Conservation (phyloP, 106 monocot species). For the Acanthochlamys bracteata region DNA sequence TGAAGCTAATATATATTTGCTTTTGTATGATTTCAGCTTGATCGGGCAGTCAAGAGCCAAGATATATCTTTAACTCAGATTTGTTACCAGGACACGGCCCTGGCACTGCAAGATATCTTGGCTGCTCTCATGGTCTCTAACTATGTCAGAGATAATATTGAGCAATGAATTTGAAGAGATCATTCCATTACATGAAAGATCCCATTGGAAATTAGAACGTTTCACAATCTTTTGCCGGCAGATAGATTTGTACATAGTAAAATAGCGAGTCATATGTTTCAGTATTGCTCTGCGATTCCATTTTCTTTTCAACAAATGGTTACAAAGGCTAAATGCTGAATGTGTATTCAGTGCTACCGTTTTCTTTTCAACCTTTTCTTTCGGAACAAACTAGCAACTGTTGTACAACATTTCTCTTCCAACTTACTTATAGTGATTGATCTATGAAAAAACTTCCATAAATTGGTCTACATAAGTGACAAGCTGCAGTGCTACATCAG, state of each 20-base stretch:
- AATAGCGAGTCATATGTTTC: background rate
- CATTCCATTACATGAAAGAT: background rate
- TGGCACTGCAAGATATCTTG: conserved; percentile 29
- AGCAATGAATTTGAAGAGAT: background rate
- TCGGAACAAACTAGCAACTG: no score
- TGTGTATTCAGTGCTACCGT: no score
- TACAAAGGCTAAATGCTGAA: no score
- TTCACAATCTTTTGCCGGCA: background rate
- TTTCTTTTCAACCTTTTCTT: no score
- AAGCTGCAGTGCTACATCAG: no score
- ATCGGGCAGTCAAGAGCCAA: conserved; percentile 24
- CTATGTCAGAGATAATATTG: background rate
- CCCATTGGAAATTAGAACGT: background rate
- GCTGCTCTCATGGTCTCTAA: conserved; percentile 20
- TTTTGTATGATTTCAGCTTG: conserved; percentile 21
- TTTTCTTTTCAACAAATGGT: no score
- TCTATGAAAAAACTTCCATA: no score
- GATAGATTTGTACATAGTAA: background rate
- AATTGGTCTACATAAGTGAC: no score
- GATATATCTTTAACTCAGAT: conserved; percentile 25
- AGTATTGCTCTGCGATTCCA: no score
- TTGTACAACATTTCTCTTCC: no score
- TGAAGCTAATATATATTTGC: no score
- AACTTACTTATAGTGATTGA: no score
- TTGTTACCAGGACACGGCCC: conserved; percentile 26